A percentile compares a stretch with the other conserved stretches of the same genome.
phyloP scores from a whole-genome alignment of 2,329 filamentous ascomycete species.

The Periconia sp. region DNA sequence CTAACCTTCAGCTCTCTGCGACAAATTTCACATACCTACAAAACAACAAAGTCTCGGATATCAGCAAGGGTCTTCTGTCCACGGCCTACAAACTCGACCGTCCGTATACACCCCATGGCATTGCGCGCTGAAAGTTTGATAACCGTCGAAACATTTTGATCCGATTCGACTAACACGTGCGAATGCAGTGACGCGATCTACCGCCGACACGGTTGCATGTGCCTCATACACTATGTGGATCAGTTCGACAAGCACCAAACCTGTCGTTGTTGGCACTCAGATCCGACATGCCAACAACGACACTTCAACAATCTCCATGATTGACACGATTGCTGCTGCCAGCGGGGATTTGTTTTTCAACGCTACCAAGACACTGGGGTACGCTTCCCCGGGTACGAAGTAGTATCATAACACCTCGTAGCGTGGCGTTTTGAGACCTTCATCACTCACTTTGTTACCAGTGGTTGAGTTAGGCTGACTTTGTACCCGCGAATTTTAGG shows the following conservation, averaged over 20 bases:
- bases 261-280: conserved; percentile 32
- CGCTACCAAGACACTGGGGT: conserved; percentile 27
- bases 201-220: conserved; percentile 26
- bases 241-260: conserved; percentile 20
- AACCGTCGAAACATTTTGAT: no score
- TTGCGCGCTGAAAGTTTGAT: no score
- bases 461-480: no score
- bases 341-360: conserved; percentile 35
- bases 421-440: no score
- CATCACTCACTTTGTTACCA: no score
- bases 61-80: conserved; percentile 21
- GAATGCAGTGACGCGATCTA: conserved; percentile 18
- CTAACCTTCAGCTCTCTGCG: conserved; percentile 19
- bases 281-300: conserved; percentile 25
- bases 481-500: no score
- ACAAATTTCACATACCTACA: conserved; percentile 31
- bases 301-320: conserved; percentile 22
- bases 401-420: no score
- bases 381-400: no score
- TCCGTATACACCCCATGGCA: no score
- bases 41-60: conserved; percentile 31
- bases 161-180: no score
- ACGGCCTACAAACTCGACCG: conserved; percentile 23
- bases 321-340: conserved; percentile 31
- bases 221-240: conserved; percentile 36